Evolutionary conservation across 352 stramenopile species (phyloP).

Genomic region (Pythium vanterpoolii): DNA sequence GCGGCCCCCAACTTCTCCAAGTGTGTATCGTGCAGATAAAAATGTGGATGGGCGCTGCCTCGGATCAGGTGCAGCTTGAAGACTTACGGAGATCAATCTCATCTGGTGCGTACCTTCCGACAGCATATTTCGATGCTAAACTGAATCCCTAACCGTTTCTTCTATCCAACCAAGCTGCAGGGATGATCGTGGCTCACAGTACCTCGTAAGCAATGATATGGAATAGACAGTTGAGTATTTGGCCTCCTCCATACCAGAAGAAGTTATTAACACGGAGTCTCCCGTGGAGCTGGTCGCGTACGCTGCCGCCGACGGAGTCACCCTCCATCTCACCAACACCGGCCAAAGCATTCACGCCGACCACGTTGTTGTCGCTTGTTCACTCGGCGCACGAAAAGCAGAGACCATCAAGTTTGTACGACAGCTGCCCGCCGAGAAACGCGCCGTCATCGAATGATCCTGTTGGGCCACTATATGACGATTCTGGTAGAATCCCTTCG

Average conservation of each 20-base stretch:
- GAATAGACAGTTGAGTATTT: constrained; percentile 46
- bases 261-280: constrained; percentile 5
- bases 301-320: constrained; percentile 25
- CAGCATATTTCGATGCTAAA: neutral
- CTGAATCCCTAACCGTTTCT: neutral
- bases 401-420: constrained; percentile 46
- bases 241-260: constrained; percentile 1
- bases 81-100: constrained; percentile 52
- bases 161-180: constrained; percentile 12
- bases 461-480: constrained; percentile 74
- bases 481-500: constrained; percentile 62
- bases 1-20: constrained; percentile 21
- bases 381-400: constrained; percentile 49
- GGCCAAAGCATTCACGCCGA: constrained; percentile 31
- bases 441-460: constrained; percentile 39
- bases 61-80: constrained; percentile 49
- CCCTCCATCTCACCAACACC: constrained; percentile 28
- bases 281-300: constrained; percentile 19
- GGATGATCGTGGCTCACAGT: constrained; percentile 47
- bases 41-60: constrained; percentile 52
- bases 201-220: constrained; percentile 47
- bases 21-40: constrained; percentile 51
- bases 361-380: constrained; percentile 52
- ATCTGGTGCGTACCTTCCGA: constrained; percentile 32
- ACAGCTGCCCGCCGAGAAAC: constrained; percentile 38